Percentiles rank a stretch among this genome's conserved stretches.
Conservation (phyloP, 164 flowering plant species). For the Cinnamomum chago region DNA sequence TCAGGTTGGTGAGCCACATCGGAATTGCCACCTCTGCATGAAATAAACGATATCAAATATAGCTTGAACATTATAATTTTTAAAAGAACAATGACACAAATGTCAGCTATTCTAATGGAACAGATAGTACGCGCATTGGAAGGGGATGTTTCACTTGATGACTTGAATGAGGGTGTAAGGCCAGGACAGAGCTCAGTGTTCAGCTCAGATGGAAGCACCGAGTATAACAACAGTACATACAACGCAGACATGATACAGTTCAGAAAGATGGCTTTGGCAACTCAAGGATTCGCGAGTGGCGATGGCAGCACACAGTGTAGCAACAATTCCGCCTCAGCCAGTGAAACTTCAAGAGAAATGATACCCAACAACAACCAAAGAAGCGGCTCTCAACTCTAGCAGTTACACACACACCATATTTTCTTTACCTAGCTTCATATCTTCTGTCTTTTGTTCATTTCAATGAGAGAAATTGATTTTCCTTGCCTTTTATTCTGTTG, state of each 20-base stretch:
- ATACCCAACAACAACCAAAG: not conserved
- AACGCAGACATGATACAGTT: conserved; percentile 60
- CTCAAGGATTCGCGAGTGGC: conserved; percentile 35
- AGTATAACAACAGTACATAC: conserved; percentile 40
- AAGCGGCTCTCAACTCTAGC: not conserved
- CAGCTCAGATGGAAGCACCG: conserved; percentile 22
- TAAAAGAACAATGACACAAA: not conserved
- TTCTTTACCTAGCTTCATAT: not conserved
- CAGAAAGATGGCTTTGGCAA: conserved; percentile 43
- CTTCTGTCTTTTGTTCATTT: not conserved
- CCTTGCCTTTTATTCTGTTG: too few species aligned
- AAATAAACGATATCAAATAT: not conserved
- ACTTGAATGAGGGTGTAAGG: conserved; percentile 43
- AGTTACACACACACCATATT: not conserved
- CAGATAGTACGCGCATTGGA: conserved; percentile 78
- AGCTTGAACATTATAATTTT: not conserved
- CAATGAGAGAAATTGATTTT: not conserved
- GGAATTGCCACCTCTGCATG: not conserved
- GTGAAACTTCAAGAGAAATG: conserved; percentile 25
- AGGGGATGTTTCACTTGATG: conserved; percentile 62
- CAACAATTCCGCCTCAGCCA: conserved; percentile 25
- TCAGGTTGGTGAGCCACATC: too few species aligned
- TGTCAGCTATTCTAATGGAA: not conserved
- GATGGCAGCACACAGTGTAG: conserved; percentile 32
- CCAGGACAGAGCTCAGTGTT: conserved; percentile 36